A percentile compares a stretch with the other conserved stretches of the same genome.
These are phyloP conservation scores for Colletotrichum tropicicola DNA, from an alignment of 2,329 filamentous ascomycete species.

Conservation along the genomic window DNA sequence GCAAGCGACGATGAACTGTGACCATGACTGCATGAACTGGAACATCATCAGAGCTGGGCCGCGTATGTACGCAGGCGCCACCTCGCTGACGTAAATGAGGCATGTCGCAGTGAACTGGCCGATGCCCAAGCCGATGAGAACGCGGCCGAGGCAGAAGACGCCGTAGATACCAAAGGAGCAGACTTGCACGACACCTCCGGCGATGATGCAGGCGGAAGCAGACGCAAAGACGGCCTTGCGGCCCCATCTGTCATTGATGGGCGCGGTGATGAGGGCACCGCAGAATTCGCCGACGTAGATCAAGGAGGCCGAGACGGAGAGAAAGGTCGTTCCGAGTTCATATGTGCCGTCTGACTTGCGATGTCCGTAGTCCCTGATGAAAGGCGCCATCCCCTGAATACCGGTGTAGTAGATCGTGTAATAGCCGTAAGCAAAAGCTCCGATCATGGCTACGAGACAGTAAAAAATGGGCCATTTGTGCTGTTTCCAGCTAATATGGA, in stretches of 20 bases:
- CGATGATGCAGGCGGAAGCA: slow-evolving; percentile 32
- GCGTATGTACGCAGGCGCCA: slow-evolving; percentile 23
- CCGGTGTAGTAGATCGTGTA: no score
- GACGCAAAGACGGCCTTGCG: slow-evolving; percentile 42
- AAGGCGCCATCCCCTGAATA: no score
- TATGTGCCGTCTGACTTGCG: no score
- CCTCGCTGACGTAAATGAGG: slow-evolving; percentile 44
- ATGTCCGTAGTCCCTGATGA: no score
- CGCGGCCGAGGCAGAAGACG: not conserved
- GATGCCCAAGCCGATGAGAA: slow-evolving; percentile 42
- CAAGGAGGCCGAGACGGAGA: slow-evolving; percentile 45
- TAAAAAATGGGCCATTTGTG: no score
- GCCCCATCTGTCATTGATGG: slow-evolving; percentile 45
- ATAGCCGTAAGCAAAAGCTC: no score
- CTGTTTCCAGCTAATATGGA: no score
- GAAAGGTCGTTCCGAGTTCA: no score
- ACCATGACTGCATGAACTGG: slow-evolving; percentile 21
- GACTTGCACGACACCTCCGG: not conserved
- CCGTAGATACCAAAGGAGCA: not conserved
- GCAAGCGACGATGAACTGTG: not conserved
- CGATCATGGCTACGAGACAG: no score
- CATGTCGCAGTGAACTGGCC: slow-evolving; percentile 49
- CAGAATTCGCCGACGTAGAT: slow-evolving; percentile 49
- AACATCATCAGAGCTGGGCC: not conserved
- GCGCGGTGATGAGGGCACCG: slow-evolving; percentile 44